Evolutionary conservation across 140 eudicot genomes (phyloP), one percentile per base, ranked within the genome.

Genomic region (Erigeron philadelphicus): DNA sequence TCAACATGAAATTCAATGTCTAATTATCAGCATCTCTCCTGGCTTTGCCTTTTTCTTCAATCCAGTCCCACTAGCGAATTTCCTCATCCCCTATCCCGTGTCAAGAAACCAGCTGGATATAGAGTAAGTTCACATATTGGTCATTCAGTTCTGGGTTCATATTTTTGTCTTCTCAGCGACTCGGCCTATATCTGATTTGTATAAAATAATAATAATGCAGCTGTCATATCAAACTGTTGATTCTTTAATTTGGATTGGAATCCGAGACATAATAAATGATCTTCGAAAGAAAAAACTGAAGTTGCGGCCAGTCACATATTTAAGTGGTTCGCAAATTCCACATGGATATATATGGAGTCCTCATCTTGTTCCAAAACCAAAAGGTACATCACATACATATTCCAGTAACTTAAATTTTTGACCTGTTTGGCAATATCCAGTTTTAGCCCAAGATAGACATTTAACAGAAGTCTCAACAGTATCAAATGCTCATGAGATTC

Each of bases 301-400:
- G 76, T 62, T 93, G 71, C 85, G 96, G 8, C 98, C 98, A 11
- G 96, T 93, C 66, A 89, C 98, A 8, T 93, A 93, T 75, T 72
- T 93, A 70, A 89, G 98, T 83, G 96, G 98, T 35, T 82, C 95
- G 65, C 96, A 93, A 61, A 80, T 93, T 70, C 98, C 98, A 49
- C 88, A 86, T 80, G 98, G 94, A 72, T 93, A 93, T 76, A 93
- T 93, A 38, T 93, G 98, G 98, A 88, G 96, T 73, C 98, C 98
- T 74, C 98, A 93, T 79, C 98, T 93, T 64, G 98, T 89, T 70
- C 98, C 98, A 68, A 93, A 93, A 77, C 98, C 98, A 17, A 93
- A 89, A 93, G 98, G 98, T 93, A 64, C 41, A 57, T 47, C 58
- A 3, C 38, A 35, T 38, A 48, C 35, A 31, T 31, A 31, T 31